A percentile compares a stretch with the other conserved stretches of the same genome.
Conservation (phyloP, 176 grass and related monocot species). For the Carex cristatella region DNA sequence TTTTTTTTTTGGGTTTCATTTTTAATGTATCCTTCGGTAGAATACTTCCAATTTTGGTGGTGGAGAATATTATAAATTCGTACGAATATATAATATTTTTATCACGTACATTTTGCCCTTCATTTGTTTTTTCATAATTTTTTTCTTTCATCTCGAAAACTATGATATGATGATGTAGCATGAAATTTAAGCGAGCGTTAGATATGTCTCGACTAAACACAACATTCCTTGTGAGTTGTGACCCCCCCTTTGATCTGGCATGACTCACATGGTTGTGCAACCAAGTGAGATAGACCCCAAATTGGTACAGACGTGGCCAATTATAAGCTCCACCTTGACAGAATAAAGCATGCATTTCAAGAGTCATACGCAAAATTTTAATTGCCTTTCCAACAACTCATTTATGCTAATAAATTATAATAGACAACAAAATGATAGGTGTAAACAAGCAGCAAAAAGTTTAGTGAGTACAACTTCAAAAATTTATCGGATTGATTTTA, state of each 20-base stretch:
- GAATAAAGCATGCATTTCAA: not conserved
- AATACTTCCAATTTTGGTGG: not conserved
- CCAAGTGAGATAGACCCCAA: constrained; percentile 1
- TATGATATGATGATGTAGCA: not conserved
- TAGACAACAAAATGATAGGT: too few relatives aligned
- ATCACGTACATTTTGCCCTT: not conserved
- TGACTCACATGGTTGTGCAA: constrained; percentile 8
- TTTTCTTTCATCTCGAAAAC: not conserved
- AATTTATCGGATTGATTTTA: too few relatives aligned
- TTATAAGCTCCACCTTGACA: not conserved
- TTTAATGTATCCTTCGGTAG: not conserved
- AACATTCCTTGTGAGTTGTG: constrained; percentile 18
- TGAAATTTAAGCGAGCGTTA: not conserved
- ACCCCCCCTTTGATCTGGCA: not conserved
- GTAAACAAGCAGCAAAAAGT: too few relatives aligned
- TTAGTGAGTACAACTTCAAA: too few relatives aligned
- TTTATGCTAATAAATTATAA: not conserved
- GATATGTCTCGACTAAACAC: not conserved
- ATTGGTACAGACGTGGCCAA: not conserved
- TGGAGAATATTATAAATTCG: not conserved
- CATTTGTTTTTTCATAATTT: not conserved
- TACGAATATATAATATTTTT: not conserved
- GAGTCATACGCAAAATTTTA: not conserved
- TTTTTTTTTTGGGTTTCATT: not conserved
- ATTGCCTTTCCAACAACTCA: not conserved